A percentile compares a stretch with the other conserved stretches of the same genome.
Evolutionary conservation across 495 filamentous ascomycete genomes (phyloP).

Genomic region (Lasiosphaeria ovina): DNA sequence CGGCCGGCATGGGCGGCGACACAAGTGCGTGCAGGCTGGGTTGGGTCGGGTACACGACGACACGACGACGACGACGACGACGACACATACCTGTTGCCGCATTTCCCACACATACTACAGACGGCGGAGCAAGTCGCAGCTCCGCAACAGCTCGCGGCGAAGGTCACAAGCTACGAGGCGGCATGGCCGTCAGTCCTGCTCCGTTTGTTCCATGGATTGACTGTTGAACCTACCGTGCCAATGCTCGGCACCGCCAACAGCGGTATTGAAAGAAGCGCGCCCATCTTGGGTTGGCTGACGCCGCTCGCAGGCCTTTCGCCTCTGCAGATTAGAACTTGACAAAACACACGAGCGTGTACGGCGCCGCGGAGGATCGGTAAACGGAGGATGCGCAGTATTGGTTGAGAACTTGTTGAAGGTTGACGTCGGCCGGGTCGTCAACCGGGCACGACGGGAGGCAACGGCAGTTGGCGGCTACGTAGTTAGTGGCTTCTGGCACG

Average conservation of each 20-base stretch:
- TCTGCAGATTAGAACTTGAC: not conserved
- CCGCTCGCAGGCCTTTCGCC: slow-evolving; percentile 2
- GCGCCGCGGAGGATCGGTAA: not conserved
- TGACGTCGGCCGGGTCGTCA: not conserved
- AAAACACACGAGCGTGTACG: not conserved
- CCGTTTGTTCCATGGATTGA: too few species aligned
- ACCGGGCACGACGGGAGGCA: not conserved
- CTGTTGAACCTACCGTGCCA: slow-evolving; percentile 67
- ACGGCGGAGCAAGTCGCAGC: slow-evolving; percentile 93
- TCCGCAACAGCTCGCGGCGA: slow-evolving; percentile 85
- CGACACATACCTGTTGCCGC: slow-evolving; percentile 75
- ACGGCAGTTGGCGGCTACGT: slow-evolving; percentile 12
- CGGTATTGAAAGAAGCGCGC: slow-evolving; percentile 85
- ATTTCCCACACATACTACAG: slow-evolving; percentile 93
- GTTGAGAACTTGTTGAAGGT: not conserved
- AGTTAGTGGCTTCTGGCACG: not conserved
- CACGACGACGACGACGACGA: not conserved
- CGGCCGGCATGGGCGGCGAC: too few species aligned
- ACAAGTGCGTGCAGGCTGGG: too few species aligned
- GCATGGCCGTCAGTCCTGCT: slow-evolving; percentile 6
- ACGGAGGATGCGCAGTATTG: not conserved
- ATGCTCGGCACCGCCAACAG: slow-evolving; percentile 83
- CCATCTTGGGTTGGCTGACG: slow-evolving; percentile 57
- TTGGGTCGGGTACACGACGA: too few species aligned
- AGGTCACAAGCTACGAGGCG: slow-evolving; percentile 62